phyloP scores from a whole-genome alignment of 495 filamentous ascomycete species.

The Aspergillus avenaceus region DNA sequence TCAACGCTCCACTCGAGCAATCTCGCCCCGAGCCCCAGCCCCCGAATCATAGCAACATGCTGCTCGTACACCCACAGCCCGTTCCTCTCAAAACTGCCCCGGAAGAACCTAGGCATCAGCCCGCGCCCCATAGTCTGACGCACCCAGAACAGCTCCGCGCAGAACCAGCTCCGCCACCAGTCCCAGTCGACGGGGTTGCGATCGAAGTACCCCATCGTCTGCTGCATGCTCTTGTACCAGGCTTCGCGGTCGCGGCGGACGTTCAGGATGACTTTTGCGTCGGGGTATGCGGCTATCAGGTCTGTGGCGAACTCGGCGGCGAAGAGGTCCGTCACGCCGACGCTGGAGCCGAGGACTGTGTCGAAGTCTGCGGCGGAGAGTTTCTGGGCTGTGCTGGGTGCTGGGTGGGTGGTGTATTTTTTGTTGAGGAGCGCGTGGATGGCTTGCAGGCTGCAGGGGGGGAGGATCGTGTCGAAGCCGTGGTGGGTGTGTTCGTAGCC shows the following conservation, averaged over 20 bases:
- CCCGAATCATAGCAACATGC: constrained; percentile 6
- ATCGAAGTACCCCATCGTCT: constrained; percentile 11
- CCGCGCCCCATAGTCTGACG: constrained; percentile 2
- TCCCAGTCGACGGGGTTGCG: constrained; percentile 5
- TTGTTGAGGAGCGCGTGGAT: constrained; percentile 15
- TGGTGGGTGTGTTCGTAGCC: constrained; percentile 22
- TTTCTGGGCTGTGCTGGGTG: too few species aligned
- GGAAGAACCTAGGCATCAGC: constrained; percentile 8
- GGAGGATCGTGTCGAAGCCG: constrained; percentile 21
- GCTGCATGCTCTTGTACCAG: constrained; percentile 30
- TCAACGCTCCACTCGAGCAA: background rate
- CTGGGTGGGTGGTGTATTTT: constrained; percentile 13
- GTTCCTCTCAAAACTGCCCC: constrained; percentile 6
- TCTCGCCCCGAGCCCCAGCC: constrained; percentile 18
- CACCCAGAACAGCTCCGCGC: constrained; percentile 11
- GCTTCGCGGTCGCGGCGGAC: constrained; percentile 37
- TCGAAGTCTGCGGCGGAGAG: constrained; percentile 41
- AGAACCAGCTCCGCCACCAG: constrained; percentile 8
- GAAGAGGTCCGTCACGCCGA: constrained; percentile 48
- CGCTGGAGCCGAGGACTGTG: constrained; percentile 36
- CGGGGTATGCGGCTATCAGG: constrained; percentile 24
- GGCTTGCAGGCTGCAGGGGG: constrained; percentile 11
- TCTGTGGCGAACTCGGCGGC: constrained; percentile 42
- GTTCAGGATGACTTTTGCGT: constrained; percentile 54
- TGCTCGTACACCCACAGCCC: constrained; percentile 3